A percentile compares a stretch with the other conserved stretches of the same genome.
Evolutionary conservation across 225 moss, liverwort and hornwort genomes (phyloP).

Genomic region (Climacium dendroides): DNA sequence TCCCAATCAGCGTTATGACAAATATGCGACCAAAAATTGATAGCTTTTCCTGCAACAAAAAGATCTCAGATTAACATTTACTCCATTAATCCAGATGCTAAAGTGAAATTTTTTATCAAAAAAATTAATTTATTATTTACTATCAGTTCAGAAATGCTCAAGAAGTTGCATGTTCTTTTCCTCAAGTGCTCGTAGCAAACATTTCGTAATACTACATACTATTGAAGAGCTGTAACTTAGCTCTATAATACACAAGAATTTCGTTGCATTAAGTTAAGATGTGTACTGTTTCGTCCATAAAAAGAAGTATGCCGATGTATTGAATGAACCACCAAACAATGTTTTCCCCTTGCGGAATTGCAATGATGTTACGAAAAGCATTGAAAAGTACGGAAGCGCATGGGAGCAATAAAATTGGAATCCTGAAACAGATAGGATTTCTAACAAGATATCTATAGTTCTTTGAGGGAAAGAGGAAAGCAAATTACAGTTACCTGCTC

Average conservation of each 20-base stretch:
- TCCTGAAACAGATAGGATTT: not conserved
- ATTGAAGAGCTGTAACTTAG: not conserved
- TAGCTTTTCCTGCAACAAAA: constrained; percentile 53
- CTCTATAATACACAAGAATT: not conserved
- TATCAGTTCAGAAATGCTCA: not conserved
- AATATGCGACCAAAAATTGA: constrained; percentile 92
- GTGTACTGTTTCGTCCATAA: not conserved
- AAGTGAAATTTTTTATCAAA: not conserved
- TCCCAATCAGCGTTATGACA: constrained; percentile 76
- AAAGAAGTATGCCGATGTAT: not conserved
- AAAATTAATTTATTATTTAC: not conserved
- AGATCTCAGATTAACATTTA: not conserved
- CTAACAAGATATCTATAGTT: not conserved
- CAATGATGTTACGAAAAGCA: not conserved
- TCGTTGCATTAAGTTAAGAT: not conserved
- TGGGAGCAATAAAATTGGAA: not conserved
- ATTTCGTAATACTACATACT: not conserved
- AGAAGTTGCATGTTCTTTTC: not conserved
- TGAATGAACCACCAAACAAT: not conserved
- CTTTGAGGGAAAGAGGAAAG: not conserved
- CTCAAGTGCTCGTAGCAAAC: not conserved
- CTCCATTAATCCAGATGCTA: not conserved
- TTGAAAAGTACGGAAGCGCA: not conserved
- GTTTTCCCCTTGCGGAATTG: not conserved
- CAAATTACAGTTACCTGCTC: constrained; percentile 44